Conservation (phyloP, 2,329 filamentous ascomycete species). For the Xylaria sp. region DNA sequence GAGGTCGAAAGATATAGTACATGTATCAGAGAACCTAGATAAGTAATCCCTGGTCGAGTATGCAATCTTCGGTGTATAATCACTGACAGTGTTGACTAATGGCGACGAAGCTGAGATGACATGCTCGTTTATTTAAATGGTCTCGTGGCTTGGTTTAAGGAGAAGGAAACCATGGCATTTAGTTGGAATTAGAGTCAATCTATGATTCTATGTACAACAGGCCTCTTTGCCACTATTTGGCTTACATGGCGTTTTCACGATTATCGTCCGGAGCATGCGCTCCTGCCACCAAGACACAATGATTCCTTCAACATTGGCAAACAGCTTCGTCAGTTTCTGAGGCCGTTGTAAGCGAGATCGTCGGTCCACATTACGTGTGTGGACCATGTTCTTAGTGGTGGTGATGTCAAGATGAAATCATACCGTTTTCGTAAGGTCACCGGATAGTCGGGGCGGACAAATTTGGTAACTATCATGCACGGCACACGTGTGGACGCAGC, state of each 20-base stretch:
- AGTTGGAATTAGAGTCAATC: constrained; percentile 2
- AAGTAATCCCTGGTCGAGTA: background rate
- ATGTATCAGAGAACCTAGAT: background rate
- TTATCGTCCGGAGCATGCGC: background rate
- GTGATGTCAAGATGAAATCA: constrained; percentile 37
- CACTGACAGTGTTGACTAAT: constrained; percentile 6
- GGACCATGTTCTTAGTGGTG: background rate
- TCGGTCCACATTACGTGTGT: constrained; percentile 7
- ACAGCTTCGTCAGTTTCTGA: background rate
- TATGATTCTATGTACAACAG: constrained; percentile 11
- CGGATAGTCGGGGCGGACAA: background rate
- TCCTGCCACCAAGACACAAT: background rate
- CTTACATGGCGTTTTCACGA: constrained; percentile 3
- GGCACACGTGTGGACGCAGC: background rate
- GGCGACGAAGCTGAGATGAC: background rate
- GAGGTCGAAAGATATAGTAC: background rate
- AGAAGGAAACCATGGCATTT: constrained; percentile 4
- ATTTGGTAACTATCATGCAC: background rate
- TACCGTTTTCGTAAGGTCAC: background rate
- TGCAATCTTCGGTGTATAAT: constrained; percentile 1
- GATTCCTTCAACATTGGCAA: background rate
- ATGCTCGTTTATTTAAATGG: constrained; percentile 3
- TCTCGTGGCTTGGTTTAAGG: background rate
- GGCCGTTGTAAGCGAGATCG: constrained; percentile 22
- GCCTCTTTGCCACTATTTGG: background rate